These are phyloP conservation scores for Firmiana major DNA, from an alignment of 345 rosid species.

Conservation along the genomic window DNA sequence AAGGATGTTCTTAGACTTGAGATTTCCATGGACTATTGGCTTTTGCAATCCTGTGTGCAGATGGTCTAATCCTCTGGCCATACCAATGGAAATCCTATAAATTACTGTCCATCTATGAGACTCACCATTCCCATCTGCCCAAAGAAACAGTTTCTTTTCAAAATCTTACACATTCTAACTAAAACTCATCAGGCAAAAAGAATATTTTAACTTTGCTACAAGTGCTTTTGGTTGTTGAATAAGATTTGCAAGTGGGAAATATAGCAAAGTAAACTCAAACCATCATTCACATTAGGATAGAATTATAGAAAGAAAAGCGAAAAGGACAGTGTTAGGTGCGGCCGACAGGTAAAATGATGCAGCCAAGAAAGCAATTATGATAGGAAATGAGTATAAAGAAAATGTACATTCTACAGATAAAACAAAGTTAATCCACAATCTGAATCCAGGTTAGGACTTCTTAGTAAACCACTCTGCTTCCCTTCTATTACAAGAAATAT, in stretches of 20 bases:
- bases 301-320: background rate
- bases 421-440: background rate
- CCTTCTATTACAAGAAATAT: background rate
- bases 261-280: background rate
- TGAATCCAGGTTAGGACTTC: background rate
- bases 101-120: slow-evolving; percentile 57
- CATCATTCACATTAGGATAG: background rate
- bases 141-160: background rate
- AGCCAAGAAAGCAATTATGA: background rate
- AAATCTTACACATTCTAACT: background rate
- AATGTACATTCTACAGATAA: background rate
- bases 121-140: slow-evolving; percentile 47
- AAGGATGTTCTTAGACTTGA: slow-evolving; percentile 76
- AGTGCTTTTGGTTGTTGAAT: background rate
- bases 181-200: background rate
- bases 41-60: slow-evolving; percentile 63
- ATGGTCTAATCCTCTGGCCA: slow-evolving; percentile 69
- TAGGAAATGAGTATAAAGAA: background rate
- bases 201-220: background rate
- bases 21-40: slow-evolving; percentile 71
- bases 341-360: slow-evolving; percentile 6
- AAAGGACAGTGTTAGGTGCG: slow-evolving; percentile 7
- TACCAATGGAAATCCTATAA: slow-evolving; percentile 47
- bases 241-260: background rate
- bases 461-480: background rate